phyloP scores from a whole-genome alignment of 2,329 filamentous ascomycete species.

The Penicillium nordicum region DNA sequence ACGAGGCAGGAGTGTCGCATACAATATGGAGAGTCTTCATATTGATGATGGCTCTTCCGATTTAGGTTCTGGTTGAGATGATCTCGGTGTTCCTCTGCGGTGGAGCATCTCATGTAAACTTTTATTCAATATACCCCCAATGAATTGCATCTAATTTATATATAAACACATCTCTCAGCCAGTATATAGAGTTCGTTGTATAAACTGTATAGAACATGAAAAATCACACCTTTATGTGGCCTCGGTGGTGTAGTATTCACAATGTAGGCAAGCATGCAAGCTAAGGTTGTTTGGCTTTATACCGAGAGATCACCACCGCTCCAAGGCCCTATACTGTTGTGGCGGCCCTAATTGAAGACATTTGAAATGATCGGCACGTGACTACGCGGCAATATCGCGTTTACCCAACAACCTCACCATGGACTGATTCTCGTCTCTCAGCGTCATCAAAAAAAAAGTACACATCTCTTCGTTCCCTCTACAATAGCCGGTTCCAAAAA shows the following conservation, averaged over 20 bases:
- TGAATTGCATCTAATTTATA: background rate
- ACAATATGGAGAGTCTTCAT: slow-evolving; percentile 30
- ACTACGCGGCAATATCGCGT: slow-evolving; percentile 30
- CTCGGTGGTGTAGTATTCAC: background rate
- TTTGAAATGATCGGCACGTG: slow-evolving; percentile 24
- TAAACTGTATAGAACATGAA: background rate
- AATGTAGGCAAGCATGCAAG: background rate
- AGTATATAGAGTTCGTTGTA: background rate
- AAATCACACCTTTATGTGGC: background rate
- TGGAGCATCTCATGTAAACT: background rate
- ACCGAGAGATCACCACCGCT: background rate
- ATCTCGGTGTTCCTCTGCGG: background rate
- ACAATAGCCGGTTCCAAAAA: background rate
- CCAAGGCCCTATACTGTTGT: background rate
- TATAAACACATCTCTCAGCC: background rate
- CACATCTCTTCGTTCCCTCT: background rate
- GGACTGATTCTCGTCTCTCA: background rate
- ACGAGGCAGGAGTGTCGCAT: slow-evolving; percentile 30
- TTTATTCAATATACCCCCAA: slow-evolving; percentile 1
- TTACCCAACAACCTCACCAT: slow-evolving; percentile 4
- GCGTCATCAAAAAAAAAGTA: background rate
- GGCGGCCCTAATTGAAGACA: background rate
- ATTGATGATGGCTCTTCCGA: slow-evolving; percentile 23
- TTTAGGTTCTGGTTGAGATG: background rate
- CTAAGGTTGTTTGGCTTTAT: background rate